A percentile compares a stretch with the other conserved stretches of the same genome.
Evolutionary conservation across 2,329 filamentous ascomycete species (phyloP).

Genomic region (Hirsutella thompsonii): DNA sequence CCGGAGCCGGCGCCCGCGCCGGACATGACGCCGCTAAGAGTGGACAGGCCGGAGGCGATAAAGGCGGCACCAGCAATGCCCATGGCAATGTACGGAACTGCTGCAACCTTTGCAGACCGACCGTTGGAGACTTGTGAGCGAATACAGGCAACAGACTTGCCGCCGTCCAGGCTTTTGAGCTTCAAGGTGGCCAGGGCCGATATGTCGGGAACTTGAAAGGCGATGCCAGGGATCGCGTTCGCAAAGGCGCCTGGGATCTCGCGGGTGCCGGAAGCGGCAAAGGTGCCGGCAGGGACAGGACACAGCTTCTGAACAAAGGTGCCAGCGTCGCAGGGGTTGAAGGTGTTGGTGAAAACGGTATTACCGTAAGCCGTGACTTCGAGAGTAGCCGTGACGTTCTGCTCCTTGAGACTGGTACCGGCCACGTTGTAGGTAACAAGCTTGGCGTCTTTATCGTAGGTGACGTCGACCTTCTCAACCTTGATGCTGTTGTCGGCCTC

Average conservation of each 20-base stretch:
- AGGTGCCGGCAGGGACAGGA: conserved; percentile 66
- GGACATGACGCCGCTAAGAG: conserved; percentile 44
- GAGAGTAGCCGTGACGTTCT: conserved; percentile 70
- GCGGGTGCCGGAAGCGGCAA: conserved; percentile 60
- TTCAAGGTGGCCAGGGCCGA: conserved; percentile 72
- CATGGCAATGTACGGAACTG: conserved; percentile 72
- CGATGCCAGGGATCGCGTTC: conserved; percentile 69
- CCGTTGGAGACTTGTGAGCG: conserved; percentile 74
- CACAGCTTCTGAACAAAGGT: conserved; percentile 66
- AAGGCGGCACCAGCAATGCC: conserved; percentile 79
- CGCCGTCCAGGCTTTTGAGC: conserved; percentile 49
- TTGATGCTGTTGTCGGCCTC: conserved; percentile 38
- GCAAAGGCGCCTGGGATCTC: conserved; percentile 60
- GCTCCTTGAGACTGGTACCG: conserved; percentile 57
- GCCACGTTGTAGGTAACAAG: conserved; percentile 70
- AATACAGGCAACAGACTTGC: conserved; percentile 65
- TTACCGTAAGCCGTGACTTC: conserved; percentile 75
- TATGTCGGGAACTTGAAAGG: conserved; percentile 83
- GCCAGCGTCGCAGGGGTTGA: conserved; percentile 64
- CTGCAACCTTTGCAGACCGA: conserved; percentile 63
- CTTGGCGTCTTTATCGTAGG: conserved; percentile 64
- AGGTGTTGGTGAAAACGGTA: conserved; percentile 62
- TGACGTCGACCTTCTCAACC: conserved; percentile 62
- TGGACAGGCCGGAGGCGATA: conserved; percentile 57
- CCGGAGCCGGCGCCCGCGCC: conserved; percentile 34